Percentiles rank a stretch among this genome's conserved stretches.
phyloP scores from a whole-genome alignment of 2,329 filamentous ascomycete genomes.

The Trichoderma oligosporum region DNA sequence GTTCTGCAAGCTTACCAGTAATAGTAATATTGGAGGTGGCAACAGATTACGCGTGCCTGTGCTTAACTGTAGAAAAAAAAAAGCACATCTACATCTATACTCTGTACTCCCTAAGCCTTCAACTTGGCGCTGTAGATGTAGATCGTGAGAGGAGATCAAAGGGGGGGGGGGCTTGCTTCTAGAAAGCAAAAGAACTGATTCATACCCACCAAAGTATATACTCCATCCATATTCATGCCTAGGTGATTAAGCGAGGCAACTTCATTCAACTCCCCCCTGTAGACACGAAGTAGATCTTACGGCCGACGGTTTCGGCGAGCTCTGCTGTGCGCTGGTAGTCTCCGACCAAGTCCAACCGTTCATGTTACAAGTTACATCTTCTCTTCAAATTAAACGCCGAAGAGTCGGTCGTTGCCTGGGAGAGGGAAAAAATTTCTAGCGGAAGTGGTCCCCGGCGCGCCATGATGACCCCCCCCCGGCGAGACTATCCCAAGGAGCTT shows the following conservation, averaged over 20 bases:
- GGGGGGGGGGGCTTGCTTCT: too few relatives aligned
- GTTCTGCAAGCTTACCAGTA: too few relatives aligned
- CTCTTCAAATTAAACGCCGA: neutral
- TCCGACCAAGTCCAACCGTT: neutral
- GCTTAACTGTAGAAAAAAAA: neutral
- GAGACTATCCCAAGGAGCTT: neutral
- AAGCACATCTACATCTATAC: neutral
- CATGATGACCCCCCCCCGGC: conserved; percentile 2
- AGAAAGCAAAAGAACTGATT: conserved; percentile 6
- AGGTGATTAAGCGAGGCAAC: neutral
- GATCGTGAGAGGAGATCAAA: conserved; percentile 15
- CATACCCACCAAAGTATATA: neutral
- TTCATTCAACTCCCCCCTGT: conserved; percentile 3
- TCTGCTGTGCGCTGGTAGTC: conserved; percentile 14
- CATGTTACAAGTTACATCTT: neutral
- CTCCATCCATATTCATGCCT: neutral
- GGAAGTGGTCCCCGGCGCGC: conserved; percentile 35
- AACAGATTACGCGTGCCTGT: too few relatives aligned
- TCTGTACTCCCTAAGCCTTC: neutral
- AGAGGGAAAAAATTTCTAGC: conserved; percentile 17
- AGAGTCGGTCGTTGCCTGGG: neutral
- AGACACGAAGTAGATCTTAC: neutral
- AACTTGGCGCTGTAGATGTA: neutral
- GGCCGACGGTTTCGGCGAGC: conserved; percentile 16
- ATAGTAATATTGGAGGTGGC: too few relatives aligned